Evolutionary conservation across 225 moss, liverwort and hornwort genomes (phyloP).

Genomic region (Physcomitrellopsis africana): DNA sequence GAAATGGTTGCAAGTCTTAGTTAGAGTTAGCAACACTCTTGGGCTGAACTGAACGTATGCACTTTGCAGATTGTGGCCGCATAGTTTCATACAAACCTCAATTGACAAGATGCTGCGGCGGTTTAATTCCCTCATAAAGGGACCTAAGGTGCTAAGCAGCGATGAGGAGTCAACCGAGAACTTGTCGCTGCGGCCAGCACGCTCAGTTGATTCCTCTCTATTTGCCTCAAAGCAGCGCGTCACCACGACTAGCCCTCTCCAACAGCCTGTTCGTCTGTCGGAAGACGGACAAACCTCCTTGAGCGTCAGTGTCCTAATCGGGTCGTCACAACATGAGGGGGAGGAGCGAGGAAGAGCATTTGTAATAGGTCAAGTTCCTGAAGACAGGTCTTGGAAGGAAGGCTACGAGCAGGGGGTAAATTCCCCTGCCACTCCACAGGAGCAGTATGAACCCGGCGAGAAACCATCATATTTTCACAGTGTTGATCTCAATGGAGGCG

Average conservation of each 20-base stretch:
- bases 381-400: slow-evolving; percentile 50
- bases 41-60: neutral
- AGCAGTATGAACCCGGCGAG: slow-evolving; percentile 26
- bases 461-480: slow-evolving; percentile 15
- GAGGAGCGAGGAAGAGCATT: slow-evolving; percentile 10
- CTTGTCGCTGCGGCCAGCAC: slow-evolving; percentile 47
- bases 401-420: slow-evolving; percentile 39
- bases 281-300: slow-evolving; percentile 31
- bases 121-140: slow-evolving; percentile 69
- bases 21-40: neutral
- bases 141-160: slow-evolving; percentile 38
- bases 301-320: neutral
- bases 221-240: slow-evolving; percentile 20
- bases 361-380: slow-evolving; percentile 42
- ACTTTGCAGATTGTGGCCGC: neutral
- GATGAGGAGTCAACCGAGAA: slow-evolving; percentile 38
- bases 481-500: slow-evolving; percentile 6
- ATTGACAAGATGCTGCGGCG: slow-evolving; percentile 48
- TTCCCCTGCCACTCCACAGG: slow-evolving; percentile 21
- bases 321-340: slow-evolving; percentile 1
- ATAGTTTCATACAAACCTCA: neutral
- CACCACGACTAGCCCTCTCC: slow-evolving; percentile 35
- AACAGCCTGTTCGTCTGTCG: slow-evolving; percentile 27
- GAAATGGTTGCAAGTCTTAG: neutral
- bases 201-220: slow-evolving; percentile 56